Evolutionary conservation across 2,329 filamentous ascomycete species (phyloP).

Genomic region (Cladophialophora chaetospira): DNA sequence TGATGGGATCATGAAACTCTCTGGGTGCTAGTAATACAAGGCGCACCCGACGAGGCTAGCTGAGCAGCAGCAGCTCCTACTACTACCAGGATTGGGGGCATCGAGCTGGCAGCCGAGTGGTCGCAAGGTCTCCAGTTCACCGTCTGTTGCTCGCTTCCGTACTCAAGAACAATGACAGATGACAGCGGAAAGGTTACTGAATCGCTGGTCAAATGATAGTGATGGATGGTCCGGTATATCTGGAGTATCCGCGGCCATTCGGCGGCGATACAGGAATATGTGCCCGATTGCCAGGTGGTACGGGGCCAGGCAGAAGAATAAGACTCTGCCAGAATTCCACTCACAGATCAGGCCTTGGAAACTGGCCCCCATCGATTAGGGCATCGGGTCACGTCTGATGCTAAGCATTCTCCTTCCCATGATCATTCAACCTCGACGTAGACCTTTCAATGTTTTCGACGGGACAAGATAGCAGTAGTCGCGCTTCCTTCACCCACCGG

Average conservation of each 20-base stretch:
- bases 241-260: neutral
- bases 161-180: too few species aligned
- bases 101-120: neutral
- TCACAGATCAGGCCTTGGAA: neutral
- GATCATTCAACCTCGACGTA: neutral
- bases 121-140: constrained; percentile 1
- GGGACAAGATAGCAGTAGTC: neutral
- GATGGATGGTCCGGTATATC: neutral
- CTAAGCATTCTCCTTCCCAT: neutral
- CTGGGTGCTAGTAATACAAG: neutral
- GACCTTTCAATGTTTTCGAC: neutral
- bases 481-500: neutral
- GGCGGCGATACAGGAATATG: neutral
- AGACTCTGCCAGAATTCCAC: too few species aligned
- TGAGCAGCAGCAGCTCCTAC: neutral
- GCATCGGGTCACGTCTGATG: neutral
- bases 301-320: neutral
- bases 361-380: neutral
- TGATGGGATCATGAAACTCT: constrained; percentile 1
- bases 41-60: constrained; percentile 9
- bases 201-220: neutral
- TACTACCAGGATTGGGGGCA: neutral
- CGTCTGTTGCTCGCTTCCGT: neutral
- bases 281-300: neutral
- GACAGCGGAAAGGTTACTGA: neutral